These are phyloP conservation scores for Acer campestre DNA, from an alignment of 345 rosid genomes.

Conservation along the genomic window DNA sequence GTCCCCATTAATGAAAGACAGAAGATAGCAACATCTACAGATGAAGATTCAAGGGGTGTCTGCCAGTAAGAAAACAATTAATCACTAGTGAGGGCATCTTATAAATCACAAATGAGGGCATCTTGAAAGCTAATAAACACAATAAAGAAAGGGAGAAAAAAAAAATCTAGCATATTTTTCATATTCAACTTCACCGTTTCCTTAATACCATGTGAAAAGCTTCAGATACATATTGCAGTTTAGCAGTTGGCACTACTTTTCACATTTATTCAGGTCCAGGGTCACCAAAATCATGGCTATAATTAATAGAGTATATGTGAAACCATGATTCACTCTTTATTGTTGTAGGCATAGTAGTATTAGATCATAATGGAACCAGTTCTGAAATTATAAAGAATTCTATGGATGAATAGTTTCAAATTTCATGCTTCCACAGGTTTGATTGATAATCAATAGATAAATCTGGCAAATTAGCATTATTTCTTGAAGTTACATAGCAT, in stretches of 20 bases:
- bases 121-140: background rate
- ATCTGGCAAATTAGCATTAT: background rate
- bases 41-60: slow-evolving; percentile 69
- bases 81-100: background rate
- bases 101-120: background rate
- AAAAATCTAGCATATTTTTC: background rate
- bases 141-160: background rate
- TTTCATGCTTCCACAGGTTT: background rate
- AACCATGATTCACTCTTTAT: background rate
- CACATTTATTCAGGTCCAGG: background rate
- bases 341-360: background rate
- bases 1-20: slow-evolving; percentile 98
- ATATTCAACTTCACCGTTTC: background rate
- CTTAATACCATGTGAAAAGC: background rate
- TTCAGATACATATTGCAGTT: background rate
- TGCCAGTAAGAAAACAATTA: slow-evolving; percentile 35
- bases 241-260: background rate
- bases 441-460: background rate
- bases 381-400: background rate
- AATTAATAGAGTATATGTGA: background rate
- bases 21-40: slow-evolving; percentile 83
- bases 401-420: background rate
- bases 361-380: background rate
- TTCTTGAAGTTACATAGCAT: background rate
- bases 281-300: slow-evolving; percentile 2